A percentile compares a stretch with the other conserved stretches of the same genome.
Conservation (phyloP, 768 basidiomycete genomes). For the Pleurotus citrinopileatus region DNA sequence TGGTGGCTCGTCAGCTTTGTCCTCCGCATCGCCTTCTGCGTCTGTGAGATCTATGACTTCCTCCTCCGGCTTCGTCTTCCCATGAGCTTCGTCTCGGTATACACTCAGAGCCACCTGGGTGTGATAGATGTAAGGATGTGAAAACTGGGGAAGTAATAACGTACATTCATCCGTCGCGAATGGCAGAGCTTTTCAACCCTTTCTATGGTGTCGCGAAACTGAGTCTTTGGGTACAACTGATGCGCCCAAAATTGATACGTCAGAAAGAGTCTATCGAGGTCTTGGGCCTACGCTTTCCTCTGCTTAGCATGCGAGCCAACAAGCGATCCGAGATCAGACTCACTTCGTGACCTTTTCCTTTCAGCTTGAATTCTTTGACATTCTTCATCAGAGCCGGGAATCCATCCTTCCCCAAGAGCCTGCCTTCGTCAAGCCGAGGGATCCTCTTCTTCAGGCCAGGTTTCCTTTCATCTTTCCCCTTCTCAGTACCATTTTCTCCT, state of each 20-base stretch:
- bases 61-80: slow-evolving; percentile 17
- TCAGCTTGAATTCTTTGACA: slow-evolving; percentile 73
- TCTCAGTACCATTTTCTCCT: slow-evolving; percentile 19
- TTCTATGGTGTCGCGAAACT: slow-evolving; percentile 82
- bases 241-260: slow-evolving; percentile 97
- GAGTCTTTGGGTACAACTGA: slow-evolving; percentile 83
- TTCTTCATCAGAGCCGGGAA: slow-evolving; percentile 79
- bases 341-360: slow-evolving; percentile 94
- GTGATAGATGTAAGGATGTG: slow-evolving; percentile 7
- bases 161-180: slow-evolving; percentile 81
- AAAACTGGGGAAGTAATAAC: slow-evolving; percentile 19
- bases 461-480: slow-evolving; percentile 33
- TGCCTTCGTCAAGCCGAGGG: slow-evolving; percentile 69
- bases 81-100: slow-evolving; percentile 70
- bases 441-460: slow-evolving; percentile 36
- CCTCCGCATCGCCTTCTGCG: slow-evolving; percentile 21
- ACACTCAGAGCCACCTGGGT: slow-evolving; percentile 65
- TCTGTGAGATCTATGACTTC: slow-evolving; percentile 22
- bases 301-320: not conserved
- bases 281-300: slow-evolving; percentile 53
- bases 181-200: slow-evolving; percentile 89
- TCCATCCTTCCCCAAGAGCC: slow-evolving; percentile 70
- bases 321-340: slow-evolving; percentile 11
- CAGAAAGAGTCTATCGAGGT: slow-evolving; percentile 77
- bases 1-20: slow-evolving; percentile 15